Base-by-base conservation (phyloP, 768 basidiomycete species). In the Rhodotorula kratochvilovae region DNA sequence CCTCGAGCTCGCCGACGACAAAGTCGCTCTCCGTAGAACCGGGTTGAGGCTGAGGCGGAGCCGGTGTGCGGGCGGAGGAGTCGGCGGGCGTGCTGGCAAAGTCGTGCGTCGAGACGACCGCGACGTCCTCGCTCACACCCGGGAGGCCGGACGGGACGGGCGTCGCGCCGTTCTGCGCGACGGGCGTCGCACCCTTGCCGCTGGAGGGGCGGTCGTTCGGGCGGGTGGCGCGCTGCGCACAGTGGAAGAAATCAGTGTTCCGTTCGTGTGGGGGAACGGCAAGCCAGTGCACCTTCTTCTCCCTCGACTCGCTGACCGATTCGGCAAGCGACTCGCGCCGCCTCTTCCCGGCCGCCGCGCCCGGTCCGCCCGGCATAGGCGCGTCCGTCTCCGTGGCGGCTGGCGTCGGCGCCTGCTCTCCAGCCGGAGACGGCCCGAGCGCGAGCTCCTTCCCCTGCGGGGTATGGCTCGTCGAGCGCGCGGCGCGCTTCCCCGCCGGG, bases 201-300 rank as follows among this genome's bases (percentile, higher is more conserved):
- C 12, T 27, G 8, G 45, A 21, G 12, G 45, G 45, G 48, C 25
- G 23, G 27, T 27, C 25, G 25, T 25, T 23, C 25, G 25, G 4
- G 21, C 23, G 25, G 6, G 43, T 33, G 1, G 46, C n/a, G 15
- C 51, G 51, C 51, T 55, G 54, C 21, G 31, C 1, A 31, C 6
- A 3, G 54, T 3, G 54, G 39, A 13, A 13, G 6, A 13, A 13
- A 39, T 29, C n/a, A n/a, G n/a, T n/a, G n/a, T n/a, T n/a, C n/a
- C n/a, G n/a, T n/a, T n/a, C n/a, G n/a, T n/a, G n/a, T n/a, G n/a
- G 16, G 31, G 31, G 29, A 4, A 53, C 13, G n/a, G 15, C 7
- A 36, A 23, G 51, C 39, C 36, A 17, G 11, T 57, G 36, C 21
- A 66, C 65, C 56, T 59, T 58, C 35, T 66, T 66, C 39, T 66